phyloP scores from a whole-genome alignment of 345 rosid species.

The Salix suchowensis region DNA sequence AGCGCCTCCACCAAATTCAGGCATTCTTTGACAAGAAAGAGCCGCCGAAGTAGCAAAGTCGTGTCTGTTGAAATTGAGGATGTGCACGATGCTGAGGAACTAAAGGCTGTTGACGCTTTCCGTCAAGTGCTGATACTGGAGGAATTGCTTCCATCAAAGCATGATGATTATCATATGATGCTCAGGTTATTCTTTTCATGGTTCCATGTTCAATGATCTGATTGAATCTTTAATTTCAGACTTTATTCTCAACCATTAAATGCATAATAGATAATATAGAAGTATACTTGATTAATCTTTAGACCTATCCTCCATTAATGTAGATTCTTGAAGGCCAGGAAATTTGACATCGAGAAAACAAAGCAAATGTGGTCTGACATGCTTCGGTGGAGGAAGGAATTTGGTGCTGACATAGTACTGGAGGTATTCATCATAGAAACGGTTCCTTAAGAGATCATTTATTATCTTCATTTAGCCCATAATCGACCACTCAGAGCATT shows the following conservation, averaged over 20 bases:
- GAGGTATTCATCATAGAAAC: slow-evolving; percentile 43
- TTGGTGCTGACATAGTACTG: slow-evolving; percentile 62
- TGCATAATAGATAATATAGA: neutral
- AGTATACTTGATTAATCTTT: slow-evolving; percentile 1
- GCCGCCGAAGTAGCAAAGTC: slow-evolving; percentile 75
- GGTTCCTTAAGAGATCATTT: neutral
- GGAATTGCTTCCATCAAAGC: slow-evolving; percentile 68
- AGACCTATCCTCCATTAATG: slow-evolving; percentile 3
- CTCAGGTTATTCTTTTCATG: slow-evolving; percentile 52
- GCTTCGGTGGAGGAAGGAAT: slow-evolving; percentile 88
- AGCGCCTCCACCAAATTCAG: slow-evolving; percentile 74
- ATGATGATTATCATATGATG: slow-evolving; percentile 89
- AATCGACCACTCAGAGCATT: neutral
- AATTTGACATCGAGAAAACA: slow-evolving; percentile 77
- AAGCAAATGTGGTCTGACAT: slow-evolving; percentile 94
- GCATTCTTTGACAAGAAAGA: slow-evolving; percentile 56
- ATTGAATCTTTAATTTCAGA: neutral
- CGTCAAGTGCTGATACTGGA: slow-evolving; percentile 72
- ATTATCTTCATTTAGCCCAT: neutral
- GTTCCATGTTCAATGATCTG: neutral
- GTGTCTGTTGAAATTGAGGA: slow-evolving; percentile 60
- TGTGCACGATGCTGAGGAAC: slow-evolving; percentile 70
- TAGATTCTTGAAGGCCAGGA: slow-evolving; percentile 92
- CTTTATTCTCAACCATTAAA: neutral
- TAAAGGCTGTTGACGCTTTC: slow-evolving; percentile 70